phyloP scores from a whole-genome alignment of 192 early-diverging fungal species.

The Coemansia umbellata region DNA sequence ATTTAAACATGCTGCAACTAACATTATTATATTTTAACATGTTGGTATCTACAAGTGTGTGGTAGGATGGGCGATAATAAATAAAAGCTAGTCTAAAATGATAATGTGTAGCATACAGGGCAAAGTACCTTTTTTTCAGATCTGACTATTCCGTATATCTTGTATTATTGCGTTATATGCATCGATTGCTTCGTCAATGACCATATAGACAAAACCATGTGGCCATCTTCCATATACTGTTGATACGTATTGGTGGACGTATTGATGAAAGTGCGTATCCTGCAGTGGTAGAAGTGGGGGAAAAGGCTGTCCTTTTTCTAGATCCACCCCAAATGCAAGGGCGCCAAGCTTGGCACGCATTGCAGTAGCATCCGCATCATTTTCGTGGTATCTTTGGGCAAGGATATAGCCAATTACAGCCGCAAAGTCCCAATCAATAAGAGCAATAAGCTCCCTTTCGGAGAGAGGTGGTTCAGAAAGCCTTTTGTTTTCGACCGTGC shows the following conservation, averaged over 20 bases:
- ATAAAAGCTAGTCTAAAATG: background rate
- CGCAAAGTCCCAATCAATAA: conserved; percentile 48
- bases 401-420: conserved; percentile 38
- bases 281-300: conserved; percentile 28
- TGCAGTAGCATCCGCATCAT: conserved; percentile 2
- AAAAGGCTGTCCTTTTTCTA: conserved; percentile 19
- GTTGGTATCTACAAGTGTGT: background rate
- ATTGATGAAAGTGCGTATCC: conserved; percentile 31
- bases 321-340: conserved; percentile 25
- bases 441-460: conserved; percentile 14
- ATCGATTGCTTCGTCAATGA: conserved; percentile 39
- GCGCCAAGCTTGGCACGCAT: conserved; percentile 34
- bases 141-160: conserved; percentile 6
- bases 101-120: background rate
- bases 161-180: conserved; percentile 41
- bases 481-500: background rate
- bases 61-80: background rate
- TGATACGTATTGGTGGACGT: conserved; percentile 15
- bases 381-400: conserved; percentile 23
- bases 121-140: background rate
- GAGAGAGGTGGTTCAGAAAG: conserved; percentile 2
- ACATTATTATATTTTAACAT: background rate
- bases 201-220: conserved; percentile 44
- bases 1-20: conserved; percentile 3
- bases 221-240: conserved; percentile 32